These are phyloP conservation scores for Lotus japonicus DNA, from an alignment of 306 rosid genomes.

Conservation along the genomic window DNA sequence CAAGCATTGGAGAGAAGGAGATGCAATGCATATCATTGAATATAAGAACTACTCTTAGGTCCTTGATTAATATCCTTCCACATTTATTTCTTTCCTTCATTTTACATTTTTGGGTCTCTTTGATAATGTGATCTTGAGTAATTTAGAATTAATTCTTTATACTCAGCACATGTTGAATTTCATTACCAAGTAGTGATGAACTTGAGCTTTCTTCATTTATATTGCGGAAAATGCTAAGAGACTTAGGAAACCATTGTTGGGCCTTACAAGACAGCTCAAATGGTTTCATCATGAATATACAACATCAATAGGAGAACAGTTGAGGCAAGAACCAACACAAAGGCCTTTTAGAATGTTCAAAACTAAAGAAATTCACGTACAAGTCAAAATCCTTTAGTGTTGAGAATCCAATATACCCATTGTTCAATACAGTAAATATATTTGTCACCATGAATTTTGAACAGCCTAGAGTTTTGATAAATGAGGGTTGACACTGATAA, in stretches of 20 bases:
- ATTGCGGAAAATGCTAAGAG: slow-evolving; percentile 7
- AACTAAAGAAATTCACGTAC: background rate
- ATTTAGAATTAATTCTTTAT: slow-evolving; percentile 5
- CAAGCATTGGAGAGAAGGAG: slow-evolving; percentile 18
- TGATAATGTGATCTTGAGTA: background rate
- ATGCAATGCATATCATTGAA: background rate
- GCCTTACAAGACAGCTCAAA: background rate
- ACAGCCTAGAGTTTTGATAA: background rate
- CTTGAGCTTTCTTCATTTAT: background rate
- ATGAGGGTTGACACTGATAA: slow-evolving; percentile 3
- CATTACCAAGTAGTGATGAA: background rate
- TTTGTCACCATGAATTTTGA: background rate
- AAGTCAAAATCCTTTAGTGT: slow-evolving; percentile 9
- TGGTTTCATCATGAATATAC: background rate
- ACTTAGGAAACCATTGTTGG: background rate
- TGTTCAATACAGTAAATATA: background rate
- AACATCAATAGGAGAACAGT: slow-evolving; percentile 3
- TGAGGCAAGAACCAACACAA: background rate
- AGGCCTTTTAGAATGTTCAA: slow-evolving; percentile 7
- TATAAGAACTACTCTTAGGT: background rate
- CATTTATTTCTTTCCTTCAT: background rate
- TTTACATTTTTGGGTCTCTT: background rate
- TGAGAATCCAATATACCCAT: background rate
- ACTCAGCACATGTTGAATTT: background rate
- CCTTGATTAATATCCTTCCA: background rate